phyloP scores from a whole-genome alignment of 2,329 filamentous ascomycete species.

The Paecilomyces fulvus region DNA sequence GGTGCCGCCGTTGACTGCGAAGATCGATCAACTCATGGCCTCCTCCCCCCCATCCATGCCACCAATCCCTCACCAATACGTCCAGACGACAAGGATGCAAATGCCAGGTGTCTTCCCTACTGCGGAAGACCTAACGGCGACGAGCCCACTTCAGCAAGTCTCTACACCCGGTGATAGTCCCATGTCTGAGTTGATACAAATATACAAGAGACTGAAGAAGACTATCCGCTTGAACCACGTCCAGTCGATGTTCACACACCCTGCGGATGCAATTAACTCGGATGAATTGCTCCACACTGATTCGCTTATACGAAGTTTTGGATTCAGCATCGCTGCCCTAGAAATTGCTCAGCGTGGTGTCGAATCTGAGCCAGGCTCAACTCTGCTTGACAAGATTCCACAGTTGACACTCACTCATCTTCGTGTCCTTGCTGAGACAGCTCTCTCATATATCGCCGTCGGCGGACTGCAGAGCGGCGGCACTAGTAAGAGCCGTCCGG shows the following conservation, averaged over 20 bases:
- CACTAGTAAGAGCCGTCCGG: slow-evolving; percentile 48
- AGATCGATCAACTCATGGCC: slow-evolving; percentile 25
- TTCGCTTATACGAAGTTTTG: slow-evolving; percentile 47
- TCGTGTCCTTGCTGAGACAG: slow-evolving; percentile 80
- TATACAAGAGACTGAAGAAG: slow-evolving; percentile 49
- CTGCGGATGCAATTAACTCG: slow-evolving; percentile 27
- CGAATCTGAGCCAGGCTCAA: slow-evolving; percentile 63
- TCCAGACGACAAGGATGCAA: slow-evolving; percentile 19
- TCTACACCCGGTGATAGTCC: slow-evolving; percentile 22
- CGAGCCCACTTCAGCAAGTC: slow-evolving; percentile 24
- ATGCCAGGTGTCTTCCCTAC: slow-evolving; percentile 33
- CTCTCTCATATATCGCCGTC: slow-evolving; percentile 72
- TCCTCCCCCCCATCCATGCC: slow-evolving; percentile 20
- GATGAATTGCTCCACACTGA: slow-evolving; percentile 44
- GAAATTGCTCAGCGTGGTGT: slow-evolving; percentile 89
- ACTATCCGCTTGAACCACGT: slow-evolving; percentile 46
- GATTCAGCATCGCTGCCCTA: slow-evolving; percentile 75
- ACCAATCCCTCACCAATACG: slow-evolving; percentile 20
- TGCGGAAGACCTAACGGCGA: slow-evolving; percentile 21
- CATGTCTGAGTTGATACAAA: slow-evolving; percentile 42
- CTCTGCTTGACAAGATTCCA: slow-evolving; percentile 73
- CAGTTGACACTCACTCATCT: slow-evolving; percentile 79
- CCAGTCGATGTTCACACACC: slow-evolving; percentile 37
- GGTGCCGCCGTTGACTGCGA: slow-evolving; percentile 41
- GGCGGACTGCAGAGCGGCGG: slow-evolving; percentile 57